These are phyloP conservation scores for Leptographium radiaticola DNA, from an alignment of 2,329 filamentous ascomycete genomes.

Conservation along the genomic window DNA sequence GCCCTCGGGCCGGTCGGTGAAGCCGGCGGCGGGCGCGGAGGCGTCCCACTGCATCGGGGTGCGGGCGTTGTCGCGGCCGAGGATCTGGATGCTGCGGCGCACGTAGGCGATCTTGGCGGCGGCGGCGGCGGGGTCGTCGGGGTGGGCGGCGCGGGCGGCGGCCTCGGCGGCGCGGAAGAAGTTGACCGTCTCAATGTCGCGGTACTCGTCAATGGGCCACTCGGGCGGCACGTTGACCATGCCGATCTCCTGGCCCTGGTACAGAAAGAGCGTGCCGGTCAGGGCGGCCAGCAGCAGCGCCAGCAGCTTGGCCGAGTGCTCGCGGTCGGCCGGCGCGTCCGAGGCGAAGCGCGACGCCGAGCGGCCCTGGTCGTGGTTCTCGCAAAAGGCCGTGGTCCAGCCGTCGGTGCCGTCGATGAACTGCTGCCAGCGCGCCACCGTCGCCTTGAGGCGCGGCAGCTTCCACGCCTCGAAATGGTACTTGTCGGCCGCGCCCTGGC, in stretches of 20 bases:
- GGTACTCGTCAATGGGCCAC: constrained; percentile 35
- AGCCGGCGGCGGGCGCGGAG: constrained; percentile 40
- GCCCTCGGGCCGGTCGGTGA: constrained; percentile 33
- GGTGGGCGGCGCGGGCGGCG: constrained; percentile 11
- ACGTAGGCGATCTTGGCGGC: constrained; percentile 30
- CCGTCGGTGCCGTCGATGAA: constrained; percentile 38
- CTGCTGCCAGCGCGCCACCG: constrained; percentile 34
- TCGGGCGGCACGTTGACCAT: constrained; percentile 37
- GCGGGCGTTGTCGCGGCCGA: constrained; percentile 54
- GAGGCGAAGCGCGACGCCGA: constrained; percentile 39
- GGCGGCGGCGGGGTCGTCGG: constrained; percentile 21
- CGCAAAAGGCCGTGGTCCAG: constrained; percentile 48
- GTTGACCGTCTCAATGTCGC: constrained; percentile 35
- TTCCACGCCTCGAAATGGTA: constrained; percentile 38
- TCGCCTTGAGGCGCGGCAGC: constrained; percentile 28
- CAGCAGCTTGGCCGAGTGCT: constrained; percentile 37
- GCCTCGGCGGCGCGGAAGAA: constrained; percentile 25
- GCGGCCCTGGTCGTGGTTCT: constrained; percentile 51
- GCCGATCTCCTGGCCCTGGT: constrained; percentile 49
- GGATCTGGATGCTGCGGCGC: constrained; percentile 38
- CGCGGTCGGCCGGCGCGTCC: constrained; percentile 28
- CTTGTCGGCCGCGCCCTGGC: constrained; percentile 31
- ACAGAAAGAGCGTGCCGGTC: constrained; percentile 43
- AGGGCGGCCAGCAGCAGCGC: constrained; percentile 32
- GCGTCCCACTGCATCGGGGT: constrained; percentile 55